Conservation (phyloP, 352 stramenopile genomes). For the Phytophthora fragariae region DNA sequence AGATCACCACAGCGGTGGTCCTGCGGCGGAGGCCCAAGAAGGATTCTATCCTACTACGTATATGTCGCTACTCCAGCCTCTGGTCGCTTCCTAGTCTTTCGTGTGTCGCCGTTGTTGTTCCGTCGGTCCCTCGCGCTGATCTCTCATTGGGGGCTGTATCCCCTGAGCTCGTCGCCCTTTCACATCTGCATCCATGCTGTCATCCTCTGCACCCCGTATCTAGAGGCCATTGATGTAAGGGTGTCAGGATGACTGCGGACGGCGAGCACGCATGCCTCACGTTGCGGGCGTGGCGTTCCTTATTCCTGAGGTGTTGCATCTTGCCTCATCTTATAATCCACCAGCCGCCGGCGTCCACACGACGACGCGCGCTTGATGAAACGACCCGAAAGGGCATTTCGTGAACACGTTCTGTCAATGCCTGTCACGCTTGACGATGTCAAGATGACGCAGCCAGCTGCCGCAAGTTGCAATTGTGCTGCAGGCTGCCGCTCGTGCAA, state of each 20-base stretch:
- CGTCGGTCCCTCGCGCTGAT: too few species aligned
- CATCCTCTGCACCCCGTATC: too few species aligned
- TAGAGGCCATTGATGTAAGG: not conserved
- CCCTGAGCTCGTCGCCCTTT: too few species aligned
- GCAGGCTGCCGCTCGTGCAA: not conserved
- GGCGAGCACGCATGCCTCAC: conserved; percentile 18
- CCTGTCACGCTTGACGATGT: not conserved
- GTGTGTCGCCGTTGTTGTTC: too few species aligned
- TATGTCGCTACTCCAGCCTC: too few species aligned
- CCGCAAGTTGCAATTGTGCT: not conserved
- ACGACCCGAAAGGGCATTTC: conserved; percentile 13
- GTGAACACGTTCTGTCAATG: conserved; percentile 12
- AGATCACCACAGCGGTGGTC: too few species aligned
- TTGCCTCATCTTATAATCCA: conserved; percentile 39
- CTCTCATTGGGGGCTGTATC: too few species aligned
- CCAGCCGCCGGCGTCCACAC: conserved; percentile 14
- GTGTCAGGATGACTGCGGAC: conserved; percentile 3
- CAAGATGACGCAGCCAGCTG: conserved; percentile 7
- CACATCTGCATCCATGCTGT: too few species aligned
- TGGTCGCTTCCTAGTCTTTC: too few species aligned
- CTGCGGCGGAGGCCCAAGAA: too few species aligned
- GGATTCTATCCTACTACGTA: too few species aligned
- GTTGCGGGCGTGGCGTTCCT: conserved; percentile 6
- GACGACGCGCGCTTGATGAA: conserved; percentile 2
- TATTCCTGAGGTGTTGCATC: conserved; percentile 10